Base-by-base conservation (phyloP, 106 monocot genomes). In the Acorus gramineus region DNA sequence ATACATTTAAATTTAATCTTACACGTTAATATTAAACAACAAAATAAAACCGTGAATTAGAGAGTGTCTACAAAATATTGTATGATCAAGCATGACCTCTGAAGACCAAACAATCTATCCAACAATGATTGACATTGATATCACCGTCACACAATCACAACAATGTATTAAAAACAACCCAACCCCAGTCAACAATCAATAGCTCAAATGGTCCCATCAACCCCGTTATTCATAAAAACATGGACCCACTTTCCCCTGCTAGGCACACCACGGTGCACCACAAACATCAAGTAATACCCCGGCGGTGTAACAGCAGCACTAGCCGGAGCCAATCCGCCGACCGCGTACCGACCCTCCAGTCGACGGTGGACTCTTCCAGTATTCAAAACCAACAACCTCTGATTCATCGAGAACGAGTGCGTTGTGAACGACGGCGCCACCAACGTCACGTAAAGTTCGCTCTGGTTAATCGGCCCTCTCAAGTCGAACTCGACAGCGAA, bases 391-490 rank as follows among this genome's bases (percentile, higher is more conserved):
- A 60, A 44, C 47, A 68, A 2, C 56, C 68, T 68, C 68, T 68
- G 68, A n/a, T 57, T 68, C 68, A 68, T 68, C 8, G 68, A 13
- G 47, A 57, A 58, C n/a, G 68, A 68, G 47, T 68, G 68, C 14
- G 68, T 57, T 11, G 46, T 58, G 13, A 68, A 68, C n/a, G 57
- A 5, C 2, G 68, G 56, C n/a, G 56, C 68, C 56, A 68, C 57
- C 68, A 58, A 57, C 2, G 68, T 68, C 46, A 66, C 55, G 4
- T 44, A 4, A 53, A 66, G 28, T 28, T 28, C 54, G 12, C 55
- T n/a, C 46, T 43, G 14, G 0, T 66, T 46, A 4, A 12, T 11
- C 44, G 3, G 10, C 10, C 2, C 56, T 4, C 45, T 57, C 6
- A 8, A 3, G 3, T 46, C 28, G 7, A 58, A 57, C 49, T 45